Base-by-base conservation (phyloP, 2,329 filamentous ascomycete genomes). In the Beauveria varroae region DNA sequence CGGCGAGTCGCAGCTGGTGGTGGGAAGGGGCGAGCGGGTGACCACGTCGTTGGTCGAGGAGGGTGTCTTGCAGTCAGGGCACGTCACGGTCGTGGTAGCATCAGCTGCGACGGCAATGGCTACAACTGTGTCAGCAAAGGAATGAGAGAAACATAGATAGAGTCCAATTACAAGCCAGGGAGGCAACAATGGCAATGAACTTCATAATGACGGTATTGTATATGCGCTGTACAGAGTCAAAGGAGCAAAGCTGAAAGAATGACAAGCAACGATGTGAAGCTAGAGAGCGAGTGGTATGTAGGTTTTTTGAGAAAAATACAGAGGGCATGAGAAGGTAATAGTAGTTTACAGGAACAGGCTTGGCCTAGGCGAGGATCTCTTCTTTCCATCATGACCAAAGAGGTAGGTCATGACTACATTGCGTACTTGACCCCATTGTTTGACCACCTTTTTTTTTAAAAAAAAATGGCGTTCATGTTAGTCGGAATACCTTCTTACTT, bases 31-130 rank as follows among this genome's bases (percentile, higher is more conserved):
- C 20, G 47, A 46, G 28, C 64, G 62, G 5, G 64, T 65, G 30
- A 65, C 64, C 2, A 65, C 41, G 41, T 65, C 64, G 53, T 55
- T 59, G 40, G 64, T 64, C 9, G 62, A 61, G 18, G 60, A 9
- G 18, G 54, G 51, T 6, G 60, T 34, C 52, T 40, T 41, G 63
- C 64, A 65, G 50, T 49, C 54, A 3, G 57, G 51, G 47, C 62
- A 64, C 16, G 43, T 46, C 28, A 64, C 57, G 24, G 57, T 63
- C 8, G 57, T 41, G 20, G 52, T 26, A 24, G 40, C 30, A 26
- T 59, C 28, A 9, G 28, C 34, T 34, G 61, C 61, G 6, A 62
- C 1, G 51, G 56, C 50, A 18, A 57, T n/a, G 47, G 60, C 53
- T 62, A 22, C 18, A 14, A 7, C 12, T 8, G 22, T 49, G 43